Conservation (phyloP, 2,329 filamentous ascomycete species). For the Colletotrichum aenigma region DNA sequence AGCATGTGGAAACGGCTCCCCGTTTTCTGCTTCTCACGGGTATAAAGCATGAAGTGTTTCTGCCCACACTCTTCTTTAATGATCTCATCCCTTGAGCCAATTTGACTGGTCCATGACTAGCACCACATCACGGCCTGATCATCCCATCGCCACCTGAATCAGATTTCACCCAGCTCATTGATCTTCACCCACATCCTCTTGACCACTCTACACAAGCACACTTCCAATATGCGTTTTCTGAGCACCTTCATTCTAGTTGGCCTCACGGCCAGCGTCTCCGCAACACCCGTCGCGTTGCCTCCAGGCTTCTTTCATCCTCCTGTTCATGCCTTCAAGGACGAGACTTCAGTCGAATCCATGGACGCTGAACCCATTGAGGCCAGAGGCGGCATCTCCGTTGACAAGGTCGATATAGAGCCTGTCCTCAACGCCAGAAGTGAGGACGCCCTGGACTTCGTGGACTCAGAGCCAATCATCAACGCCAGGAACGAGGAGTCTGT, state of each 20-base stretch:
- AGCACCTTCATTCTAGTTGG: neutral
- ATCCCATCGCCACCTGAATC: neutral
- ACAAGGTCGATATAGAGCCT: neutral
- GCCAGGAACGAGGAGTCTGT: neutral
- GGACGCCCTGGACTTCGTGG: neutral
- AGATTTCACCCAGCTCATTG: neutral
- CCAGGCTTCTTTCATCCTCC: neutral
- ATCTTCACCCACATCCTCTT: neutral
- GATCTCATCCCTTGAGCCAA: neutral
- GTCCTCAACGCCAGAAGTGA: neutral
- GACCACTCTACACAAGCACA: neutral
- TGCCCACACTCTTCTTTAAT: too few species aligned
- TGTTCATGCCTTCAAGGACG: neutral
- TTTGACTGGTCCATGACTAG: neutral
- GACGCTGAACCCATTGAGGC: neutral
- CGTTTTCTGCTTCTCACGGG: fast-evolving
- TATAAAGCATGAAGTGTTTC: neutral
- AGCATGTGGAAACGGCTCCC: neutral
- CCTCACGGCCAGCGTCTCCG: neutral
- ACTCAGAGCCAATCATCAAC: neutral
- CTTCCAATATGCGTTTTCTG: neutral
- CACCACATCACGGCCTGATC: neutral
- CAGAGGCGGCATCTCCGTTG: neutral
- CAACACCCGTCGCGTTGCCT: neutral
- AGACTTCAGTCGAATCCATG: neutral